Base-by-base conservation (phyloP, 2,329 filamentous ascomycete genomes). In the Phialophora tarda region DNA sequence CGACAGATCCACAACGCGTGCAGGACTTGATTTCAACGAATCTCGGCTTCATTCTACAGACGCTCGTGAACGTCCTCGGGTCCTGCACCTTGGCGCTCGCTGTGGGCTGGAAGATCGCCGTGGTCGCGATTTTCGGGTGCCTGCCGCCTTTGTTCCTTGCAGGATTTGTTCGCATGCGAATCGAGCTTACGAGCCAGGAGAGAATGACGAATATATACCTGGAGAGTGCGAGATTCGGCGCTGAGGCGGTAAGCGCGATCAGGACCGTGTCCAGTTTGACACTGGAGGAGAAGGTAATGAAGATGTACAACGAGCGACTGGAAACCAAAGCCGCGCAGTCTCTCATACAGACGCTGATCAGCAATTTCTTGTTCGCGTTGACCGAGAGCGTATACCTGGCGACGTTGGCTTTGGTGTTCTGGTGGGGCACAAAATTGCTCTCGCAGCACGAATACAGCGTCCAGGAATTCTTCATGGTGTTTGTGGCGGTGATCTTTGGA, bases 41-140 rank as follows among this genome's bases (percentile, higher is more conserved):
- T 0, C 84, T 96, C 0, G 92, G 92, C 57, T 92, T 92, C 4
- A 83, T 97, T 63, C 80, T 94, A 51, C 88, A 91, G 92, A 90
- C 30, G 91, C 89, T 84, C 3, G 83, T 91, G 67, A 91, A 90
- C 74, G 85, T 92, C 28, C 69, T 91, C n/a, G 86, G 84, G 0
- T 89, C 88, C 1, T 87, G 91, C 62, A 85, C 89, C 26, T 74
- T 92, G 8, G 87, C 89, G 0, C 88, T 90, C 68, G 86, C 91
- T 48, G 81, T 92, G 56, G 88, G 88, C 2, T 93, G 90, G 90
- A 89, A 86, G 73, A 91, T 93, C 67, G 89, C 89, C 0, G 78
- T 93, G 17, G 89, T 92, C 6, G 17, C 38, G 38, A 44, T 44
- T 44, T n/a, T 44, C 38, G 17, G 38, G 38, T 44, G 38, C 21